A percentile compares a stretch with the other conserved stretches of the same genome.
Evolutionary conservation across 495 filamentous ascomycete genomes (phyloP).

Genomic region (Neurospora sp.): DNA sequence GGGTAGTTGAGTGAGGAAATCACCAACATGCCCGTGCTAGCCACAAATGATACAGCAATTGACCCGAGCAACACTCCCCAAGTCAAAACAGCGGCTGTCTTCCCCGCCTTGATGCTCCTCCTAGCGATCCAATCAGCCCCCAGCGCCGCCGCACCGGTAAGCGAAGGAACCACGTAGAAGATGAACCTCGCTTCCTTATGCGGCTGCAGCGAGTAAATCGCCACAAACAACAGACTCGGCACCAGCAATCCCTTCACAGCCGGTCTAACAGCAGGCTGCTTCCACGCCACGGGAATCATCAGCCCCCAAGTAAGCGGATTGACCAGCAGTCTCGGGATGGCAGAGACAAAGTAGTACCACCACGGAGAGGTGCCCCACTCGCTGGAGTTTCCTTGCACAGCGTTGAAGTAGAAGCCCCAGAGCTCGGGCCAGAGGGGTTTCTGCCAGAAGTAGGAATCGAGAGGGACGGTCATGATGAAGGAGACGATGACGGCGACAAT

Average conservation of each 20-base stretch:
- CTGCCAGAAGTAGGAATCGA: constrained; percentile 94
- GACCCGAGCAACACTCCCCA: constrained; percentile 46
- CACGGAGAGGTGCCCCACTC: constrained; percentile 83
- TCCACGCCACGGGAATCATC: constrained; percentile 56
- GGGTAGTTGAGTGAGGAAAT: constrained; percentile 78
- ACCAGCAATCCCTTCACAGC: constrained; percentile 44
- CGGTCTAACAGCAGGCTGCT: constrained; percentile 32
- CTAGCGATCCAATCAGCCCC: constrained; percentile 67
- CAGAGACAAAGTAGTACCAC: constrained; percentile 73
- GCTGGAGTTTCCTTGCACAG: constrained; percentile 61
- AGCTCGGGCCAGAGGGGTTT: constrained; percentile 83
- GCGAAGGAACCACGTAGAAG: constrained; percentile 69
- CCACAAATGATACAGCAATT: constrained; percentile 45
- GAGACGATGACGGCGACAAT: constrained; percentile 51
- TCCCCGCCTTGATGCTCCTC: constrained; percentile 46
- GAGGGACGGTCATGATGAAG: constrained; percentile 52
- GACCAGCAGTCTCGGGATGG: constrained; percentile 71
- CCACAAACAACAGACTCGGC: constrained; percentile 62
- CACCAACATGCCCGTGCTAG: constrained; percentile 54
- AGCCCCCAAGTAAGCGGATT: constrained; percentile 59
- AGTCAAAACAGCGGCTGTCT: constrained; percentile 40
- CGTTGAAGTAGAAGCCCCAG: constrained; percentile 84
- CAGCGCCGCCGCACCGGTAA: constrained; percentile 69
- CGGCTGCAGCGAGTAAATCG: constrained; percentile 71
- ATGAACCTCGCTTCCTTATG: constrained; percentile 98